Evolutionary conservation across 1,284 basidiomycete species (phyloP), one percentile per base, ranked within the genome.

Genomic region (Rhodofomes roseus): DNA sequence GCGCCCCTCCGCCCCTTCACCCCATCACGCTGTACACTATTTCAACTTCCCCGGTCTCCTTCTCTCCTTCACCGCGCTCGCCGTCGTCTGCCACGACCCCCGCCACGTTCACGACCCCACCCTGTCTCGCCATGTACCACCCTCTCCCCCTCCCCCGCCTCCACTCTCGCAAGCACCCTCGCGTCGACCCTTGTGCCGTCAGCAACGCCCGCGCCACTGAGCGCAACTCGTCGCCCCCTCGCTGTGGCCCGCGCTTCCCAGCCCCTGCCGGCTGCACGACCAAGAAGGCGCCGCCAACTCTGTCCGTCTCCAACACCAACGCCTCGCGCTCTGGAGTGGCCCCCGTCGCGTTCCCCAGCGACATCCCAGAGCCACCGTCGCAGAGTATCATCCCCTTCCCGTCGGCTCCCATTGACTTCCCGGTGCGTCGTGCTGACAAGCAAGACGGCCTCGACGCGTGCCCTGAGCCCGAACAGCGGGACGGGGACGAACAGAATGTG

Each of bases 241-340:
- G 56, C 4, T 48, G 44, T 31, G 22, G 25, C 23, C 34, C 18
- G 16, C 56, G 48, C 36, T 57, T 57, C 27, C 43, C 34, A 6
- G 27, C 20, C 18, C 55, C 36, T 22, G 29, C 48, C 16, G 34
- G 52, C 52, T 54, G 52, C 52, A 54, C 31, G 8, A 46, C 62
- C 11, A 63, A 60, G 57, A 72, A 72, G 58, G 68, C 68, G 14
- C 59, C 65, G 9, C 64, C 71, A n/a, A 72, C 71, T 16, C 67
- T 72, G 54, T 72, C 68, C 1, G 57, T 70, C 51, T 67, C 70
- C 29, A 70, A 67, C 60, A 60, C 66, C 23, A 70, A 64, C 57
- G 70, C 62, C 48, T 64, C 67, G 37, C 59, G 68, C 39, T 63
- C 61, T 20, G 48, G 48, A 1, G n/a, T 29, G 14, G 2, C 48